These are phyloP conservation scores for Sideroxylon spinosum DNA, from an alignment of 179 eudicot species.

Conservation along the genomic window DNA sequence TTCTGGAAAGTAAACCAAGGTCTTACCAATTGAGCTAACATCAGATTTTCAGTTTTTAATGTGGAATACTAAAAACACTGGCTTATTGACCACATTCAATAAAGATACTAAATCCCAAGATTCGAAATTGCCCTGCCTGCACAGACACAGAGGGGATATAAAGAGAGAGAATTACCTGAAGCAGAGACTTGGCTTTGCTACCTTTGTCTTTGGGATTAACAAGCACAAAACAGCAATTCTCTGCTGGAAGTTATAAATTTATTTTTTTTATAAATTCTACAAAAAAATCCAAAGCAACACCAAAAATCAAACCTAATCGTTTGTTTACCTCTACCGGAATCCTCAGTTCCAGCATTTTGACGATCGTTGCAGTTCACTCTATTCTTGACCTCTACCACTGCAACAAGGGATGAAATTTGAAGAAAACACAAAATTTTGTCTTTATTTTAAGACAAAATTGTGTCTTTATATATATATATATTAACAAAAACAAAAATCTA, in stretches of 20 bases:
- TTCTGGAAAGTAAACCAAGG: too few species aligned
- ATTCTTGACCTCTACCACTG: slow-evolving; percentile 39
- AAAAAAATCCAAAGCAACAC: not conserved
- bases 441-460: not conserved
- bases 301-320: not conserved
- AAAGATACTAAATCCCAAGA: not conserved
- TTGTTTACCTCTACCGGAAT: slow-evolving; percentile 26
- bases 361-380: slow-evolving; percentile 19
- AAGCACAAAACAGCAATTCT: slow-evolving; percentile 48
- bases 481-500: not conserved
- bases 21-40: too few species aligned
- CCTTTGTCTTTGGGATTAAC: slow-evolving; percentile 67
- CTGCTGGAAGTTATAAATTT: slow-evolving; percentile 16
- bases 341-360: slow-evolving; percentile 17
- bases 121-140: not conserved
- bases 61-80: not conserved
- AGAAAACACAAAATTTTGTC: not conserved
- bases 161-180: slow-evolving; percentile 43
- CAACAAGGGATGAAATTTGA: slow-evolving; percentile 18
- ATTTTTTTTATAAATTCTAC: not conserved
- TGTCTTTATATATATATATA: too few species aligned
- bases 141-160: not conserved
- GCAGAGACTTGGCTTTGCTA: slow-evolving; percentile 41
- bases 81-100: not conserved
- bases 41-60: not conserved